A percentile compares a stretch with the other conserved stretches of the same genome.
phyloP scores from a whole-genome alignment of 805 yeast species.

The Candida stauntonica region DNA sequence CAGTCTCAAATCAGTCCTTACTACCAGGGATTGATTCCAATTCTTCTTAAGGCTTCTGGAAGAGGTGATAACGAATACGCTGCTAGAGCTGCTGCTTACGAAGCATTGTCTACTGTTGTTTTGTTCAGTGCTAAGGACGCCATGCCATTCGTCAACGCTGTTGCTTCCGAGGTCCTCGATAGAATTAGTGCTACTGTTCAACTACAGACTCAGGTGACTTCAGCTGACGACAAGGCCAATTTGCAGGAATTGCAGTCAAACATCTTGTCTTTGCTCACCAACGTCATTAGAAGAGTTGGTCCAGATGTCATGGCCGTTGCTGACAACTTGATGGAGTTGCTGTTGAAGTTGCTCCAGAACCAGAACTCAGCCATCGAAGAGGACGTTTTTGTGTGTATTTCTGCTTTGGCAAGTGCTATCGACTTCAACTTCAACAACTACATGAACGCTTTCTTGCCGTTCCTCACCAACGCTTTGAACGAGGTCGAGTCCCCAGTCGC shows the following conservation, averaged over 20 bases:
- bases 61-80: conserved; percentile 79
- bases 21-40: conserved; percentile 65
- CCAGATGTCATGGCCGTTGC: conserved; percentile 60
- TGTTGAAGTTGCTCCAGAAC: conserved; percentile 62
- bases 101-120: conserved; percentile 82
- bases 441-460: conserved; percentile 81
- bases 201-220: conserved; percentile 53
- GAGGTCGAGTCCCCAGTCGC: conserved; percentile 83
- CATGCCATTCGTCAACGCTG: conserved; percentile 59
- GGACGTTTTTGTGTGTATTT: conserved; percentile 87
- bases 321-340: conserved; percentile 80
- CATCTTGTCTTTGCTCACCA: conserved; percentile 25
- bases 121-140: conserved; percentile 68
- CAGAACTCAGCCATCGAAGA: conserved; percentile 82
- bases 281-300: conserved; percentile 58
- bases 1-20: conserved; percentile 70
- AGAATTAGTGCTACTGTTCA: conserved; percentile 69
- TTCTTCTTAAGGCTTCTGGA: conserved; percentile 63
- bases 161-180: conserved; percentile 69
- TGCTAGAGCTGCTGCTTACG: conserved; percentile 94
- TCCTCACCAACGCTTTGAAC: conserved; percentile 68
- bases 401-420: conserved; percentile 81
- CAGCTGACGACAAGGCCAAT: conserved; percentile 67
- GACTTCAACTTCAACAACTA: conserved; percentile 69
- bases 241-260: conserved; percentile 88